Evolutionary conservation across 2,329 filamentous ascomycete species (phyloP).

Genomic region (Fusarium brachygibbosum): DNA sequence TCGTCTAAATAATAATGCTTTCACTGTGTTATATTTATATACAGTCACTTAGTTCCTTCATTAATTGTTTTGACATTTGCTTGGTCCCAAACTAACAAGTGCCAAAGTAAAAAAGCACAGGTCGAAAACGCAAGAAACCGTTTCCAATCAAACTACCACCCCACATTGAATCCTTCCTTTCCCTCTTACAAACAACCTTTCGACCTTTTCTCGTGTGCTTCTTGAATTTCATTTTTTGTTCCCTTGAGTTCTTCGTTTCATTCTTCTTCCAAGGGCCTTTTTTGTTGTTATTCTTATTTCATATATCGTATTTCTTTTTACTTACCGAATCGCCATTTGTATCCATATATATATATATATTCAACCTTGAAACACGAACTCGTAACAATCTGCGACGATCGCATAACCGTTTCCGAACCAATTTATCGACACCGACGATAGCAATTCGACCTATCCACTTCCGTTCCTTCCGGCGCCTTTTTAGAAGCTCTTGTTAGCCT

Average conservation of each 20-base stretch:
- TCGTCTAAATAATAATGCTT: too few species aligned
- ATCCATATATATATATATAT: not conserved
- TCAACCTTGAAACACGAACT: not conserved
- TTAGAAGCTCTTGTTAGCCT: conserved; percentile 12
- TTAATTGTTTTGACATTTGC: not conserved
- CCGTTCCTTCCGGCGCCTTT: conserved; percentile 7
- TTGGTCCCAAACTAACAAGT: not conserved
- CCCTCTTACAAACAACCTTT: conserved; percentile 24
- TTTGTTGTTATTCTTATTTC: conserved; percentile 14
- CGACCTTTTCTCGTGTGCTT: conserved; percentile 1
- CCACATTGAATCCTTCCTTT: conserved; percentile 22
- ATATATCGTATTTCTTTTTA: conserved; percentile 1
- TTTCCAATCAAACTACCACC: conserved; percentile 31
- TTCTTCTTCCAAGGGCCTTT: conserved; percentile 5
- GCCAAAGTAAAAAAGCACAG: conserved; percentile 20
- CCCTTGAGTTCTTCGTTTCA: conserved; percentile 14
- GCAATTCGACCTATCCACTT: conserved; percentile 6
- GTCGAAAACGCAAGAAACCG: conserved; percentile 16
- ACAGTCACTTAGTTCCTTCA: not conserved
- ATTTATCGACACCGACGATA: conserved; percentile 18
- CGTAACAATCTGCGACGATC: conserved; percentile 3
- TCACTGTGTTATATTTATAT: not conserved
- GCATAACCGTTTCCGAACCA: conserved; percentile 6
- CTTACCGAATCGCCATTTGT: not conserved
- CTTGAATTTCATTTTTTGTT: conserved; percentile 20